Evolutionary conservation across 208 protist species (phyloP), one percentile per base, ranked within the genome.

Genomic region (Naegleria fowleri): DNA sequence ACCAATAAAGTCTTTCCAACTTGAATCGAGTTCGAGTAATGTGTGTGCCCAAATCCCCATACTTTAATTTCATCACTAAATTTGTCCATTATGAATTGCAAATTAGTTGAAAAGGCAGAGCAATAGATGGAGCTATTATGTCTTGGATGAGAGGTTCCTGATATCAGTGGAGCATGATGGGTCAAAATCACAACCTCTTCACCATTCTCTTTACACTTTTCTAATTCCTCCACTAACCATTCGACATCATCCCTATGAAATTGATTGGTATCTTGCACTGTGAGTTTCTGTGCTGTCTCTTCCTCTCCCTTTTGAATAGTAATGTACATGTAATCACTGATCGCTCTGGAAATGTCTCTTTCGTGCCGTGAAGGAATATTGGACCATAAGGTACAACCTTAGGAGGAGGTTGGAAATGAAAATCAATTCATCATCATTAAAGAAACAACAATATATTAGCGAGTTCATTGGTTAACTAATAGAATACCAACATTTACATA

Each of bases 21-120:
- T 79, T 79, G 16, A 79, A 79, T 36, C 9, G 16, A n/a, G n/a
- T 87, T 25, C 29, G 16, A 25, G 16, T 52, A 87, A 52, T 87
- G 84, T 13, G 84, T 55, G 33, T 87, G 84, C 13, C 84, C 84
- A 36, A 29, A 87, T 52, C n/a, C 84, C 84, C 84, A 87, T 5
- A 87, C 0, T 2, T 22, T 43, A 86, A 86, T 86, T 43, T 40
- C 0, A 79, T 25, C 16, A 29, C 41, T 86, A 48, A 29, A 11
- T 0, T 48, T 33, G 7, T 48, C 43, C 0, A 86, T 86, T 7
- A 86, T 86, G 5, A 16, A 40, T 48, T 40, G 5, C 13, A 86
- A 33, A 86, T 86, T 13, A 4, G 83, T 86, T 5, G 83, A 25
- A 86, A 86, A 86, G 38, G 83, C 83, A 48, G 0, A 48, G 2